Evolutionary conservation across 2,329 filamentous ascomycete genomes (phyloP), one percentile per base, ranked within the genome.

Genomic region (Ceratocystis ficicola): DNA sequence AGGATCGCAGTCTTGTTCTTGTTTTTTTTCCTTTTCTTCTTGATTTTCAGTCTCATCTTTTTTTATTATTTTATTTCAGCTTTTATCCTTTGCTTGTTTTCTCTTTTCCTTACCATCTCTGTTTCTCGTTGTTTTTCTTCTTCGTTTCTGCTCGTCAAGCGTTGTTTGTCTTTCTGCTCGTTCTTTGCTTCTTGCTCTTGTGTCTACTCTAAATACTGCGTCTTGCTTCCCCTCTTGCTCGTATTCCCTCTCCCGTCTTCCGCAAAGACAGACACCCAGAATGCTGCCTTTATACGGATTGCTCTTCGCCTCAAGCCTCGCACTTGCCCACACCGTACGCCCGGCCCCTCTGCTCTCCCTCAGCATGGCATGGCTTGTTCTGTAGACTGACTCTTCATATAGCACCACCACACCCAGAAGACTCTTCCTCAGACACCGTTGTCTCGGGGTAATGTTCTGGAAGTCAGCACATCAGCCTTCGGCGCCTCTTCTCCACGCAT

Each of bases 261-360:
- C n/a, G 6, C 28, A 3, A 17, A 57, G 41, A 15, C 52, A 41
- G 22, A 32, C 44, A 15, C 32, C 22, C 55, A 41, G 22, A 22
- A 63, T 61, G 46, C 65, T 61, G 41, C 36, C 22, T 17, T 2
- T 52, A 28, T 46, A 48, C 28, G 30, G 17, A 28, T 7, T 44
- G 10, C 44, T 61, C 22, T 28, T 55, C 52, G 57, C 41, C 61
- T 36, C 63, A 15, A 52, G 63, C 30, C 36, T 63, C 30, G 61
- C 46, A 63, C 61, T 63, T 30, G 61, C 61, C 15, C 61, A 63
- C 20, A 63, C 30, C n/a, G 63, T 65, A 57, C 59, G 63, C 25
- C 20, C 20, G 25, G 20, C 8, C 48, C 50, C 4, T 28, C 32
- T 41, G 17, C 7, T 15, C 22, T 57, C 30, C 15, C 22, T 15